A percentile compares a stretch with the other conserved stretches of the same genome.
These are phyloP conservation scores for Aspergillus luchuensis DNA, from an alignment of 2,329 filamentous ascomycete species.

Conservation along the genomic window DNA sequence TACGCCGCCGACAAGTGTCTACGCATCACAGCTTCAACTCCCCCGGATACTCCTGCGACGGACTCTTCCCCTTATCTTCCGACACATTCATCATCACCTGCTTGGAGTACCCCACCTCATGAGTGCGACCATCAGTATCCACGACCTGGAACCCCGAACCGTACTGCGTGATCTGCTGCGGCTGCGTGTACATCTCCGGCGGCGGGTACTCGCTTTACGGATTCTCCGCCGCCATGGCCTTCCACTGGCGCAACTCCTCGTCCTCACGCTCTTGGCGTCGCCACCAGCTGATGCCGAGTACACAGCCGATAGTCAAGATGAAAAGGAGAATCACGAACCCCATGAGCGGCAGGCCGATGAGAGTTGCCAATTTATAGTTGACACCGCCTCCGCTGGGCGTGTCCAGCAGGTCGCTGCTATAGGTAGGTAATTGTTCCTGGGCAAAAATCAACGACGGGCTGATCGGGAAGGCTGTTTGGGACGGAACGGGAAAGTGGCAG, in stretches of 20 bases:
- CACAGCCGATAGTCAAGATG: conserved; percentile 39
- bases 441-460: conserved; percentile 46
- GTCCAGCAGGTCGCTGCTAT: conserved; percentile 27
- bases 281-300: conserved; percentile 47
- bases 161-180: conserved; percentile 5
- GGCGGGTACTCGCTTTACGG: neutral
- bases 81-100: conserved; percentile 10
- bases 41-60: neutral
- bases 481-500: conserved; percentile 43
- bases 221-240: conserved; percentile 3
- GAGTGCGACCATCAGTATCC: conserved; percentile 31
- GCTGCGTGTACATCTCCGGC: conserved; percentile 20
- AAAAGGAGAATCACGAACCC: conserved; percentile 43
- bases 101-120: conserved; percentile 21
- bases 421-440: conserved; percentile 40
- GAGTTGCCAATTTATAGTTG: conserved; percentile 38
- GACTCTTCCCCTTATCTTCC: conserved; percentile 14
- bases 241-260: conserved; percentile 29
- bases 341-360: conserved; percentile 48
- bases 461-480: conserved; percentile 43
- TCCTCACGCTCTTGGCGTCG: conserved; percentile 37
- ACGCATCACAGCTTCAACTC: neutral
- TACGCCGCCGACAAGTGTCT: neutral
- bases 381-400: conserved; percentile 16
- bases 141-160: conserved; percentile 27